phyloP scores from a whole-genome alignment of 306 rosid species.

The Coriaria nepalensis region DNA sequence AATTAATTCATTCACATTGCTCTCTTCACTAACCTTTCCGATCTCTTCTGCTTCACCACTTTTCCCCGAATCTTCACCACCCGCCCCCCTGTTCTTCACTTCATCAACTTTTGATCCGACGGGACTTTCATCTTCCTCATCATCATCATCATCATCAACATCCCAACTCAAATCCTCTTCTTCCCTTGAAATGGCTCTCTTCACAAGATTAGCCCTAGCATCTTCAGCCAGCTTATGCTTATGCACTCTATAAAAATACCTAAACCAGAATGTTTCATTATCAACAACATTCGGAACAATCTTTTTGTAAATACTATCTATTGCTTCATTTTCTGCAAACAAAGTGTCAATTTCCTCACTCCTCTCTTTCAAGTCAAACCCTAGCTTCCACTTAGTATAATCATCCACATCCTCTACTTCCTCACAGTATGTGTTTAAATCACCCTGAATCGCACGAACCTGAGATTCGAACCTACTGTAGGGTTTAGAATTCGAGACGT shows the following conservation, averaged over 20 bases:
- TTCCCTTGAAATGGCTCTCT: conserved; percentile 41
- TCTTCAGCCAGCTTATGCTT: conserved; percentile 58
- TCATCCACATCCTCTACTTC: conserved; percentile 63
- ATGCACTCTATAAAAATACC: conserved; percentile 61
- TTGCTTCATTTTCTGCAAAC: conserved; percentile 38
- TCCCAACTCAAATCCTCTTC: conserved; percentile 89
- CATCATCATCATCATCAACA: conserved; percentile 53
- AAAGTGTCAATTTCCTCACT: conserved; percentile 41
- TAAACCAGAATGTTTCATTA: conserved; percentile 51
- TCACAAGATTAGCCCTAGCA: conserved; percentile 56
- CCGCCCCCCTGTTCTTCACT: conserved; percentile 18
- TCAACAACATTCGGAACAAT: conserved; percentile 49
- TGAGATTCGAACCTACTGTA: conserved; percentile 67
- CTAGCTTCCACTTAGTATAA: conserved; percentile 41
- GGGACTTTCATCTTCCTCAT: conserved; percentile 14
- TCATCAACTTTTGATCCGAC: conserved; percentile 12
- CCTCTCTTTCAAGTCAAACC: conserved; percentile 36
- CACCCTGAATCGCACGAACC: conserved; percentile 50
- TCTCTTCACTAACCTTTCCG: conserved; percentile 10
- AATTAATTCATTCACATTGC: conserved; percentile 16
- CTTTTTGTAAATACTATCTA: conserved; percentile 34
- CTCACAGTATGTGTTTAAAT: conserved; percentile 42
- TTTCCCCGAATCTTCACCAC: conserved; percentile 19
- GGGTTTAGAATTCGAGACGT: conserved; percentile 31
- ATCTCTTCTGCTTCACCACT: conserved; percentile 13